Percentiles rank a stretch among this genome's conserved stretches.
phyloP scores from a whole-genome alignment of 345 rosid genomes.

The Pugionium cornutum region DNA sequence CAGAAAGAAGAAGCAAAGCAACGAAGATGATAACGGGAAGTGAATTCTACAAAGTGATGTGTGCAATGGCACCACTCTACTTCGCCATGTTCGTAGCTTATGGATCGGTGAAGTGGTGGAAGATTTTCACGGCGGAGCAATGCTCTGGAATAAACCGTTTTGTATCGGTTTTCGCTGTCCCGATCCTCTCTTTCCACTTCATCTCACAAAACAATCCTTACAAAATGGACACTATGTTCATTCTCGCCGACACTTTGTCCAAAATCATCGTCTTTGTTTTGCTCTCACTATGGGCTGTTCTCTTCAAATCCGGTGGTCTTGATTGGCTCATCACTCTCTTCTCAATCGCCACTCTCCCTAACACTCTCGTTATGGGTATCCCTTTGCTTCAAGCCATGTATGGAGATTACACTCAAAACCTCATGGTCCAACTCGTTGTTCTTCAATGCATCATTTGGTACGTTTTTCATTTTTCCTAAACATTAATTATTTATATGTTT shows the following conservation, averaged over 20 bases:
- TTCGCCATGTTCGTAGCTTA: conserved; percentile 97
- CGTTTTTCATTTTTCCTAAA: conserved; percentile 48
- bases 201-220: conserved; percentile 52
- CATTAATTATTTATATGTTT: conserved; percentile 14
- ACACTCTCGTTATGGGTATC: conserved; percentile 62
- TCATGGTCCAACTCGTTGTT: conserved; percentile 59
- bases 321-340: conserved; percentile 62
- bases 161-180: conserved; percentile 96
- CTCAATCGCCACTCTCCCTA: conserved; percentile 53
- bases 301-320: conserved; percentile 40
- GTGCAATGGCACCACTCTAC: conserved; percentile 95
- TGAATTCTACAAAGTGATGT: conserved; percentile 98
- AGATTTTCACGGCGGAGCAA: conserved; percentile 87
- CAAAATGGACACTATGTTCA: conserved; percentile 51
- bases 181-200: conserved; percentile 91
- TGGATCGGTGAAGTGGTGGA: conserved; percentile 97
- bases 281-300: conserved; percentile 47
- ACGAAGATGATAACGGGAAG: conserved; percentile 59
- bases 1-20: conserved; percentile 40
- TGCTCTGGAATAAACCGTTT: conserved; percentile 99
- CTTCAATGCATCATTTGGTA: conserved; percentile 59
- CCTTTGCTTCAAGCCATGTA: conserved; percentile 62
- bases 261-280: conserved; percentile 44
- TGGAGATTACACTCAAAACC: conserved; percentile 47
- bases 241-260: conserved; percentile 53